Base-by-base conservation (phyloP, 2,329 filamentous ascomycete species). In the Xylaria sp. region DNA sequence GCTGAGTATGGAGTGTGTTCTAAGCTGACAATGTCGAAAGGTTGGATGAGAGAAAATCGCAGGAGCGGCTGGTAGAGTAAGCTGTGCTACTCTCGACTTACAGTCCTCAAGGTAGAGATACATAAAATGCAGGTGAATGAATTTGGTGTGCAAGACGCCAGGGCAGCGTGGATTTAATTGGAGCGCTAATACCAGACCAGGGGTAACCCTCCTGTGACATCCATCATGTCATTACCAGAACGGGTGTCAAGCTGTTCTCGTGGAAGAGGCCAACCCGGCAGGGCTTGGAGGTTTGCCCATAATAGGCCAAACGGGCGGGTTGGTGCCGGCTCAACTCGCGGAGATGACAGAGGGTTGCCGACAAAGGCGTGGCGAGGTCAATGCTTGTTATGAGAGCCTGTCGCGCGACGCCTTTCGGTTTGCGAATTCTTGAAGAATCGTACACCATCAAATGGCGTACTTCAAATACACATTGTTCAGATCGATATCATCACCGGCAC, bases 281-380 rank as follows among this genome's bases (percentile, higher is more conserved):
- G 59, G 64, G 60, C 50, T 61, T 47, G 63, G 67, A 57, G 55
- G 24, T 63, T 65, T 70, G 65, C 63, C 68, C 63, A 54, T 62
- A 70, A 65, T 70, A 57, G 68, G 68, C 30, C 55, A 54, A 32
- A 63, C 68, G 68, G 56, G 68, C 47, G 54, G 39, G 34, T 65
- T 59, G 59, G 55, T 58, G 58, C 62, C 68, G 68, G 50, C 39
- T 50, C 47, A 53, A 59, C 11, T 61, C 45, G 57, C 60, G 64
- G 67, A 59, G 61, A 58, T 59, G 57, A 54, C 48, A 64, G 32
- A 27, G 53, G 24, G 50, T 61, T 67, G 64, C 64, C 64, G 60
- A 56, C 51, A 50, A 39, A 62, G 27, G 62, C 54, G 42, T 36
- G 48, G 19, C 42, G 51, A 69, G 53, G 45, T n/a, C 36, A 45